Evolutionary conservation across 1,284 basidiomycete species (phyloP).

Genomic region (Bjerkandera adusta): DNA sequence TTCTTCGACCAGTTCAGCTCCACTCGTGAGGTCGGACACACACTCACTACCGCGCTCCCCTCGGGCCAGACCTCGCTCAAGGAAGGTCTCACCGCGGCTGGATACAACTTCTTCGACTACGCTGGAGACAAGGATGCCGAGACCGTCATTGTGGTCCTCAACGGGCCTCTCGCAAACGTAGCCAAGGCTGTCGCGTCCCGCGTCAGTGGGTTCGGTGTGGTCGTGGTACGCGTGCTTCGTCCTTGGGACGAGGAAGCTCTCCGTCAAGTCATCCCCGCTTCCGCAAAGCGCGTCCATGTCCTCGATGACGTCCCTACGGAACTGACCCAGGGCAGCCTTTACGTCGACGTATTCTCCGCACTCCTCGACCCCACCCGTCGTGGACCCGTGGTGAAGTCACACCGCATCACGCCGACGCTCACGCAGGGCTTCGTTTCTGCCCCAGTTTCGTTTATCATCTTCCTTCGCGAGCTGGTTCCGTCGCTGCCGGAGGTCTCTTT

Average conservation of each 20-base stretch:
- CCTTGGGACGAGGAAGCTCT: slow-evolving; percentile 73
- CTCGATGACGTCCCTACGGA: slow-evolving; percentile 72
- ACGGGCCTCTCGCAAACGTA: slow-evolving; percentile 65
- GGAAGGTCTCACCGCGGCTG: slow-evolving; percentile 49
- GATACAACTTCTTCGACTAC: slow-evolving; percentile 70
- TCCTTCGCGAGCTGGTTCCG: slow-evolving; percentile 32
- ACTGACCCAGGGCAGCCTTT: slow-evolving; percentile 63
- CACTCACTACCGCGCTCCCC: slow-evolving; percentile 34
- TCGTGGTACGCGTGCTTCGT: slow-evolving; percentile 72
- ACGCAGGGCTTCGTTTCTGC: slow-evolving; percentile 51
- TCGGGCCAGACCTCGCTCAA: slow-evolving; percentile 33
- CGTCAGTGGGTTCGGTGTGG: slow-evolving; percentile 52
- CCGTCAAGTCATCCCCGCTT: slow-evolving; percentile 53
- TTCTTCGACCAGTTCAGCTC: slow-evolving; percentile 76
- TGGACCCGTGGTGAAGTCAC: slow-evolving; percentile 49
- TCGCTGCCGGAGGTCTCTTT: slow-evolving; percentile 15
- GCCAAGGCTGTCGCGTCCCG: slow-evolving; percentile 48
- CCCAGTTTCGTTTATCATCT: slow-evolving; percentile 43
- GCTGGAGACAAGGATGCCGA: slow-evolving; percentile 56
- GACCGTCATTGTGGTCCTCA: slow-evolving; percentile 61
- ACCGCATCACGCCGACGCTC: slow-evolving; percentile 56
- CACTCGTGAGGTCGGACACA: slow-evolving; percentile 66
- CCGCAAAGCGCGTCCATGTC: slow-evolving; percentile 60
- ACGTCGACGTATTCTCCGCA: slow-evolving; percentile 68
- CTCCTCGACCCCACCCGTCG: slow-evolving; percentile 42